Percentiles rank a stretch among this genome's conserved stretches.
phyloP scores from a whole-genome alignment of 108 stramenopile species.

The Cyclotella cryptica region DNA sequence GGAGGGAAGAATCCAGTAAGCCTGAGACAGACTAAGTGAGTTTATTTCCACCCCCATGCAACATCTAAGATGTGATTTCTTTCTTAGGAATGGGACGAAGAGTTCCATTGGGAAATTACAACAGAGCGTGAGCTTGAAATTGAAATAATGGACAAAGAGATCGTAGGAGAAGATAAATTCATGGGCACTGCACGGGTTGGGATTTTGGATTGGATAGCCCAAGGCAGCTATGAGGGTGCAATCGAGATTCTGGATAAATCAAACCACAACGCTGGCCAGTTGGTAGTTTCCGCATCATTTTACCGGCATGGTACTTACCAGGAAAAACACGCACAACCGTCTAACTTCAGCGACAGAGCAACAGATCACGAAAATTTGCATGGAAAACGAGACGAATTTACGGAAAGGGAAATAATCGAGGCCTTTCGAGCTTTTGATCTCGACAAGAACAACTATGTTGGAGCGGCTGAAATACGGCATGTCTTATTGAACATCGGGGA shows the following conservation, averaged over 20 bases:
- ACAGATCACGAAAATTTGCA: slow-evolving; percentile 20
- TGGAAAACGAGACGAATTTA: slow-evolving; percentile 55
- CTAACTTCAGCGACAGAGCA: neutral
- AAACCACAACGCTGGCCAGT: slow-evolving; percentile 66
- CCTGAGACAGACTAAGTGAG: neutral
- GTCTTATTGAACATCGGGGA: slow-evolving; percentile 84
- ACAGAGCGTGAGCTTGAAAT: slow-evolving; percentile 80
- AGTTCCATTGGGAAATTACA: slow-evolving; percentile 83
- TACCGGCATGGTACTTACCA: slow-evolving; percentile 60
- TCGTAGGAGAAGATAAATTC: slow-evolving; percentile 85
- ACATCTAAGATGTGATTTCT: neutral
- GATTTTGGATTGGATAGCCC: slow-evolving; percentile 87
- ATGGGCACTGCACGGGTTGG: slow-evolving; percentile 80
- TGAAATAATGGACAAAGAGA: slow-evolving; percentile 76
- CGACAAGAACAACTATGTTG: slow-evolving; percentile 86
- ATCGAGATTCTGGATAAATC: slow-evolving; percentile 75
- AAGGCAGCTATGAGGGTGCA: slow-evolving; percentile 74
- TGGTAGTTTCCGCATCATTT: slow-evolving; percentile 71
- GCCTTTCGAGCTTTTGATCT: slow-evolving; percentile 83
- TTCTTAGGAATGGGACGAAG: slow-evolving; percentile 70
- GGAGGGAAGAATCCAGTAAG: slow-evolving; percentile 83
- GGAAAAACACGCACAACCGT: slow-evolving; percentile 6
- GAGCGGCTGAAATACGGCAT: slow-evolving; percentile 81
- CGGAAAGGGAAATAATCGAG: slow-evolving; percentile 85
- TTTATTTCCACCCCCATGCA: neutral